Evolutionary conservation across 2,329 filamentous ascomycete genomes (phyloP), one percentile per base, ranked within the genome.

Genomic region (Alternaria longipes): DNA sequence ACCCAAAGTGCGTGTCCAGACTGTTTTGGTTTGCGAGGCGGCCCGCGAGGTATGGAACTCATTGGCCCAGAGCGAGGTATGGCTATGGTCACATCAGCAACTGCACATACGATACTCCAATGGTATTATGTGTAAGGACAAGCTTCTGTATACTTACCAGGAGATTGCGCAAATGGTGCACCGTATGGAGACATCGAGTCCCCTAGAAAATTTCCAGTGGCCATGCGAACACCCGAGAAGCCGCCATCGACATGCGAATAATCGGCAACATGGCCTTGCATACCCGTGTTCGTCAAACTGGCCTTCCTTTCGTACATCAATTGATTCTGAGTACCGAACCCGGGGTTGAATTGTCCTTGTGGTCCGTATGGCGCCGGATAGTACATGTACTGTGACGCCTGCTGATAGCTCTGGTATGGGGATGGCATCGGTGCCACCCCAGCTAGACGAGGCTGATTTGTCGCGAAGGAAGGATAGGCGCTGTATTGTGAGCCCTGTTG

Each of bases 1-100:
- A 98, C 92, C 94, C 95, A 98, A 20, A 98, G 89, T 0, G 94
- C 94, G 76, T 97, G 91, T 1, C 94, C 94, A 83, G 85, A 89
- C 74, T 89, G 86, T 71, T 85, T 87, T 7, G 88, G 88, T 70
- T 90, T 90, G 67, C 88, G 82, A 36, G 88, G 87, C 5, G 87
- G 88, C n/a, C 88, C 88, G 67, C 87, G 83, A 34, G 86, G 86
- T 3, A 81, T 75, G 5, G 77, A 76, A 56, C 69, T 75, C 5
- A 74, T 63, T 38, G 72, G 66, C 9, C 64, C 68, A 22, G 73
- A 49, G 5, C 66, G 69, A 49, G 61, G 51, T 53, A 71, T 59
- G 49, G 64, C 75, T 76, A 38, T 2, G 45, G n/a, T 26, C 36
- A 34, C 24, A 12, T 47, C 41, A 50, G 57, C 28, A 66, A 52